Conservation (phyloP, 1,284 basidiomycete genomes). For the Cronartium quercuum region DNA sequence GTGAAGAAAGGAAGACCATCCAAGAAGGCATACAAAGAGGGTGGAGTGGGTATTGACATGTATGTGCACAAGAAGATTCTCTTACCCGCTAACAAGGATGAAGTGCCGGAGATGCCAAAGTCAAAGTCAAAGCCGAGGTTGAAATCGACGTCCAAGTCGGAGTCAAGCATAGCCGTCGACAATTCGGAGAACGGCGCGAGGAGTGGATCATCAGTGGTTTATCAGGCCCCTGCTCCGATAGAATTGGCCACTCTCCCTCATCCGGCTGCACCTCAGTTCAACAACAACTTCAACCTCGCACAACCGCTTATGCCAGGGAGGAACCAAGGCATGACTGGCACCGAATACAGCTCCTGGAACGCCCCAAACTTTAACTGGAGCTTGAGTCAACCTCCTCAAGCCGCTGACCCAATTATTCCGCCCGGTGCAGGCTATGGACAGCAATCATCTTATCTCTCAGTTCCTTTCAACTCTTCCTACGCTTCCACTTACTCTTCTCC, state of each 20-base stretch:
- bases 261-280: not conserved
- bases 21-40: constrained; percentile 18
- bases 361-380: not conserved
- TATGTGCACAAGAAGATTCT: constrained; percentile 18
- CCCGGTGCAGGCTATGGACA: not conserved
- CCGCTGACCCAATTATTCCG: not conserved
- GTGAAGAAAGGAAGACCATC: constrained; percentile 34
- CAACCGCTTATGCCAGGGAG: not conserved
- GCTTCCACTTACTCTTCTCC: not conserved
- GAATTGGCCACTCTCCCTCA: not conserved
- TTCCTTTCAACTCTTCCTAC: not conserved
- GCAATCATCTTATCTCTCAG: not conserved
- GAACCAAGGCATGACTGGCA: too few species aligned
- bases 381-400: not conserved
- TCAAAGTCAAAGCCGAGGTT: not conserved
- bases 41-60: constrained; percentile 32
- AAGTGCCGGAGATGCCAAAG: not conserved
- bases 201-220: too few species aligned
- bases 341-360: too few species aligned
- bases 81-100: constrained; percentile 1
- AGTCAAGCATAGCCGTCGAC: not conserved
- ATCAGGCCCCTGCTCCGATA: too few species aligned
- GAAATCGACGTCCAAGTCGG: not conserved
- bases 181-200: too few species aligned
- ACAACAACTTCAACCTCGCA: not conserved